Evolutionary conservation across 495 filamentous ascomycete genomes (phyloP), one percentile per base, ranked within the genome.

Genomic region (Podospora pseudoanserina): DNA sequence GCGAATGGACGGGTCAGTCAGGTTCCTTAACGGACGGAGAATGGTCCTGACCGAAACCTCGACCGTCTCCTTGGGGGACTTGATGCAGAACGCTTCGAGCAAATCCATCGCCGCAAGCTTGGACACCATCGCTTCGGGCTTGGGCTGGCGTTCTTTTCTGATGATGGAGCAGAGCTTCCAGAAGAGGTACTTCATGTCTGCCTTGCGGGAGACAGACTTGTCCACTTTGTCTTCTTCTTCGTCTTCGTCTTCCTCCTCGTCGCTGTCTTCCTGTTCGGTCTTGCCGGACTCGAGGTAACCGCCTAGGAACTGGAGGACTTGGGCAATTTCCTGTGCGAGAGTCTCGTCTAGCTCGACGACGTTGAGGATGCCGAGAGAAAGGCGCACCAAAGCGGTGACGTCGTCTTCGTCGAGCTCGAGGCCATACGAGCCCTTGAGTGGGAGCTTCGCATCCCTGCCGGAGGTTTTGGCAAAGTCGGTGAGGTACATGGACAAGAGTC

Each of bases 21-120:
- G 78, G 73, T 94, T 90, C 74, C 93, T 88, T 19, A 97, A 83
- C 18, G 95, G 92, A 26, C 90, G 85, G 5, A 99, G 85, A 64
- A 97, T 85, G 6, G 82, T 84, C 62, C 84, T 81, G 20, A 94
- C 79, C 9, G 86, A 89, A 0, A 86, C 81, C 4, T 72, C 73
- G 7, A 98, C 80, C 20, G 86, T 81, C 2, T 85, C 82, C 6
- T 78, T 73, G 2, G 88, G 79, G 3, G 91, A 80, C 77, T 75
- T 88, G 79, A 72, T 81, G 79, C 68, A 91, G 76, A 73, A 89
- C 76, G 70, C 87, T 79, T 79, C 77, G 30, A 97, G 78, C 28
- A 97, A 86, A 55, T 89, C 86, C 60, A 98, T 84, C 18, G 91
- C 86, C 1, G 91, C 88, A 5, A 88, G 88, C 76, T 97, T 94